Percentiles rank a stretch among this genome's conserved stretches.
Conservation (phyloP, 2,329 filamentous ascomycete genomes). For the Penicillium sp. region DNA sequence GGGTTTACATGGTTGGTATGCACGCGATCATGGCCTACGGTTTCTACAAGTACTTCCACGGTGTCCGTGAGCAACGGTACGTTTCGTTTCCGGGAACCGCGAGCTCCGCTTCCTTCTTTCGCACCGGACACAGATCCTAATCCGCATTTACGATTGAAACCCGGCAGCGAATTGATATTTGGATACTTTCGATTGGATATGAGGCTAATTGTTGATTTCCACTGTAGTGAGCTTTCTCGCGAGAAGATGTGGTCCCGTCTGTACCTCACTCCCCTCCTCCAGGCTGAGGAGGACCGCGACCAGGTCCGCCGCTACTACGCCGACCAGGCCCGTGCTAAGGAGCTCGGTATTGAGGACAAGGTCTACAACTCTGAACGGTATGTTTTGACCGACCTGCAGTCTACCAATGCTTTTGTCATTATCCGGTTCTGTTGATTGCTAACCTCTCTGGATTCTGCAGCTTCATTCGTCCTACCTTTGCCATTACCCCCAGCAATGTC, state of each 20-base stretch:
- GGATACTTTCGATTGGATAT: not conserved
- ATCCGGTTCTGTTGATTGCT: slow-evolving; percentile 4
- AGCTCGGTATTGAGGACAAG: slow-evolving; percentile 79
- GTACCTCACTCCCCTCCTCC: slow-evolving; percentile 87
- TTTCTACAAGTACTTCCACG: slow-evolving; percentile 81
- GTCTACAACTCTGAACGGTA: slow-evolving; percentile 89
- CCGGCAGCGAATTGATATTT: too few species aligned
- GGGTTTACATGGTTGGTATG: slow-evolving; percentile 73
- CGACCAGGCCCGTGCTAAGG: slow-evolving; percentile 86
- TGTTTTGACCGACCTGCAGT: slow-evolving; percentile 32
- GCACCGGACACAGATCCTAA: not conserved
- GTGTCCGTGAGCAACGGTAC: slow-evolving; percentile 89
- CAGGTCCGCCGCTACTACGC: slow-evolving; percentile 84
- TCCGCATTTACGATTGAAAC: slow-evolving; percentile 5
- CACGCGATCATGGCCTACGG: slow-evolving; percentile 82
- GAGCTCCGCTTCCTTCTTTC: slow-evolving; percentile 9
- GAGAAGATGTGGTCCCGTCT: slow-evolving; percentile 99
- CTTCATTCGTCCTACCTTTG: slow-evolving; percentile 79
- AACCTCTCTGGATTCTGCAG: slow-evolving; percentile 43
- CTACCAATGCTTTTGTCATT: not conserved
- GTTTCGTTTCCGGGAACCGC: slow-evolving; percentile 33
- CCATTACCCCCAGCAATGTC: slow-evolving; percentile 65
- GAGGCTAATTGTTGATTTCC: slow-evolving; percentile 9
- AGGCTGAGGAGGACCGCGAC: slow-evolving; percentile 96
- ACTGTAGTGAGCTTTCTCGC: slow-evolving; percentile 79